Evolutionary conservation across 2,329 filamentous ascomycete species (phyloP), one percentile per base, ranked within the genome.

Genomic region (Colletotrichum lindemuthianum): DNA sequence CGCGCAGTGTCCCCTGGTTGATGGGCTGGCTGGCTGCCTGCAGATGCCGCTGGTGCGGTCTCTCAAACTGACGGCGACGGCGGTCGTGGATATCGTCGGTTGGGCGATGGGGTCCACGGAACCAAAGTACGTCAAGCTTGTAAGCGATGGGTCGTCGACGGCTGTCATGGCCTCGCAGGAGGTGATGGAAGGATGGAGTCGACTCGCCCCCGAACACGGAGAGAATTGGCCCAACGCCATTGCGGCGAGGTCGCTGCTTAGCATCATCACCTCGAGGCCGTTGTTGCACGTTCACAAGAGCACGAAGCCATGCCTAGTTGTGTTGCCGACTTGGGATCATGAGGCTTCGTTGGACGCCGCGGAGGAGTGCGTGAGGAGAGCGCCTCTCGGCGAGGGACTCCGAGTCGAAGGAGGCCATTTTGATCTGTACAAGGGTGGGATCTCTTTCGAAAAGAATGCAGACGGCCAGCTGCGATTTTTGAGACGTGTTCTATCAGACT

Each of bases 291-390:
- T 63, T 6, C 43, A 53, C 32, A 63, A 63, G 43, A 63, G 60
- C 4, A 39, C 49, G 11, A 48, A 49, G 5, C 60, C 60, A 8
- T 63, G 53, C 7, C 41, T 63, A 1, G n/a, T 63, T n/a, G 33
- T 63, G 40, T 45, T 63, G 6, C 55, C 60, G 6, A 63, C 60
- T 7, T 63, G 60, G 60, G 55, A 63, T n/a, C 49, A 63, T 32
- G 60, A 63, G 12, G 60, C 55, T 33, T 59, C 55, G 8, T 12
- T 63, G 36, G 41, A 43, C 13, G 60, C 60, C 2, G 60, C 60
- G 2, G 60, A 63, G 33, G 48, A 60, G 1, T 63, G 60, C 16
- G 60, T 63, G 4, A 63, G 16, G 48, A 55, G 60, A 3, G 60
- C 60, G 39, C 60, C 60, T 4, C 11, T 63, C 2, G 60, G 60